Evolutionary conservation across 2,329 filamentous ascomycete species (phyloP), one percentile per base, ranked within the genome.

Genomic region (Leptosphaerulina australis): DNA sequence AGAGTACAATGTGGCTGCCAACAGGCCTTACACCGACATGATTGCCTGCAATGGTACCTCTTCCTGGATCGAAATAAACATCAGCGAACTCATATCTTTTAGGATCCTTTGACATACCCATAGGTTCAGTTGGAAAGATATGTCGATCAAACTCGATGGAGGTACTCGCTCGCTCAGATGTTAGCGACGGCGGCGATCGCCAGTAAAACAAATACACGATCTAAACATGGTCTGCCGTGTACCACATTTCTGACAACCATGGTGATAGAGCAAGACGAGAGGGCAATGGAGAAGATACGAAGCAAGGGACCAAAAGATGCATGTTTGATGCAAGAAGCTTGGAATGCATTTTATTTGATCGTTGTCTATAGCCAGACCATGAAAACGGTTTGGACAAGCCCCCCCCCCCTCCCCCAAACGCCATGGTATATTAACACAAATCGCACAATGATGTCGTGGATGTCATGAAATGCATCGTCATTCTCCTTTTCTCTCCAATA

Each of bases 401-500:
- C n/a, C n/a, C n/a, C n/a, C n/a, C n/a, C n/a, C n/a, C n/a, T n/a
- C n/a, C n/a, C 25, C 39, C 18, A 30, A 51, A 51, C 48, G 48
- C 48, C 48, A 30, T 51, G 48, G 36, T 51, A 51, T 51, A 45
- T 45, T 20, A 45, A 51, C 21, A 29, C 11, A 31, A 40, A 33
- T 36, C 41, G 48, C 40, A 51, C 40, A 47, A 40, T 35, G 17
- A 24, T n/a, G 47, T 40, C 40, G 28, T 50, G 29, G 15, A 41
- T 49, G 31, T 49, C 45, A 17, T 49, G 30, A 51, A 44, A 45
- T 36, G 25, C 40, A 35, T 40, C 35, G 12, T 30, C 20, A 25
- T 15, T 18, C 33, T 20, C 17, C 9, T 20, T 9, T n/a, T 15
- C 11, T 15, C 17, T 6, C 14, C 7, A 18, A 12, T 22, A 17